phyloP scores from a whole-genome alignment of 2,329 filamentous ascomycete species.

The Sclerotinia nivalis region DNA sequence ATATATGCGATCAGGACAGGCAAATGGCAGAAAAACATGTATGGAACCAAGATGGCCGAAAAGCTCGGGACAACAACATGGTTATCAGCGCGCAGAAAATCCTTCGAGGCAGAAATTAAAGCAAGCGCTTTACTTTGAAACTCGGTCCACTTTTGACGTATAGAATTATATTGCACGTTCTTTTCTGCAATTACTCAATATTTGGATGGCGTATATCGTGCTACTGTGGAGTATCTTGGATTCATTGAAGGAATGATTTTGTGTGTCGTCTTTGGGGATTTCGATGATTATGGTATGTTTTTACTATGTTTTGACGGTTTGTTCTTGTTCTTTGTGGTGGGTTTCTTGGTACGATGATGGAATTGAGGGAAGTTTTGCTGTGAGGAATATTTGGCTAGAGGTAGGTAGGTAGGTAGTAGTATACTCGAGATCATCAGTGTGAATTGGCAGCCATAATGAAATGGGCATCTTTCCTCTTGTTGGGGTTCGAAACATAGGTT shows the following conservation, averaged over 20 bases:
- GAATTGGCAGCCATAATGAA: no score
- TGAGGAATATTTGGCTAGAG: background rate
- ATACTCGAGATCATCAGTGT: background rate
- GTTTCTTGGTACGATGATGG: background rate
- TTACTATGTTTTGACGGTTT: background rate
- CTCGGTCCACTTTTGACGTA: background rate
- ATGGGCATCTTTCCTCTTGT: background rate
- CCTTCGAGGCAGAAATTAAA: background rate
- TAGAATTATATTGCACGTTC: background rate
- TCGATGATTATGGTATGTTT: background rate
- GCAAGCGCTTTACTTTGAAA: slow-evolving; percentile 6
- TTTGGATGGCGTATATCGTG: background rate
- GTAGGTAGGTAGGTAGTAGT: background rate
- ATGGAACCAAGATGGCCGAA: background rate
- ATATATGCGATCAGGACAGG: background rate
- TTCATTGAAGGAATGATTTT: background rate
- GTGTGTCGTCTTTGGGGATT: background rate
- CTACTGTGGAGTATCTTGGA: background rate
- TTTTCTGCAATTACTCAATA: background rate
- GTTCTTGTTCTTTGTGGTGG: background rate
- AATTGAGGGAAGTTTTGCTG: no score
- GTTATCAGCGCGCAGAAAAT: background rate
- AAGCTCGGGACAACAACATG: background rate
- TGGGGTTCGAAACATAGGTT: background rate
- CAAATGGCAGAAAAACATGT: background rate